phyloP scores from a whole-genome alignment of 176 grass and related monocot species.

The Oryza coarctata region DNA sequence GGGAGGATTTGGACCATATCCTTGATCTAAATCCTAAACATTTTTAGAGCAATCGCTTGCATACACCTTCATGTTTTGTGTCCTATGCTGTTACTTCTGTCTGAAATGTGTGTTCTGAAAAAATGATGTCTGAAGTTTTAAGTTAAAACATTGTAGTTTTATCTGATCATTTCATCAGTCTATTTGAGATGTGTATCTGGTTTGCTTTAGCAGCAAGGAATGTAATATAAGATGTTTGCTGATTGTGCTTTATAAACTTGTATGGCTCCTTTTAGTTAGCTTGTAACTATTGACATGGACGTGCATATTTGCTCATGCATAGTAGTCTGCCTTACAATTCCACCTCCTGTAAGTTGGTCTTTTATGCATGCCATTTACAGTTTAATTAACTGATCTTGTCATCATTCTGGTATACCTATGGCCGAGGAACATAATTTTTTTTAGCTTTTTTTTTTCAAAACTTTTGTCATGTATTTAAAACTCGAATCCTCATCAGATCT shows the following conservation, averaged over 20 bases:
- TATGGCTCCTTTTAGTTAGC: background rate
- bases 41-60: background rate
- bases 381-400: background rate
- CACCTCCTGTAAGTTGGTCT: background rate
- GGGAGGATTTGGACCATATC: background rate
- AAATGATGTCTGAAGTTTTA: background rate
- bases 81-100: background rate
- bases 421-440: background rate
- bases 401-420: background rate
- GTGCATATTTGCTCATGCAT: background rate
- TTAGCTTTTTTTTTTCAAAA: background rate
- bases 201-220: background rate
- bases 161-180: background rate
- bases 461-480: background rate
- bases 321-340: background rate
- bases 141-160: background rate
- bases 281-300: conserved; percentile 22
- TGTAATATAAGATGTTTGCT: conserved; percentile 22
- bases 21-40: background rate
- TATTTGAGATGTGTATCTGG: background rate
- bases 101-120: background rate
- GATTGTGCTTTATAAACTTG: conserved; percentile 8
- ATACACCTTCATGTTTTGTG: background rate
- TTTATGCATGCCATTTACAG: conserved; percentile 1
- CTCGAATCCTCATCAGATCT: background rate